Base-by-base conservation (phyloP, 2,329 filamentous ascomycete genomes). In the Dactylellina haptotyla region DNA sequence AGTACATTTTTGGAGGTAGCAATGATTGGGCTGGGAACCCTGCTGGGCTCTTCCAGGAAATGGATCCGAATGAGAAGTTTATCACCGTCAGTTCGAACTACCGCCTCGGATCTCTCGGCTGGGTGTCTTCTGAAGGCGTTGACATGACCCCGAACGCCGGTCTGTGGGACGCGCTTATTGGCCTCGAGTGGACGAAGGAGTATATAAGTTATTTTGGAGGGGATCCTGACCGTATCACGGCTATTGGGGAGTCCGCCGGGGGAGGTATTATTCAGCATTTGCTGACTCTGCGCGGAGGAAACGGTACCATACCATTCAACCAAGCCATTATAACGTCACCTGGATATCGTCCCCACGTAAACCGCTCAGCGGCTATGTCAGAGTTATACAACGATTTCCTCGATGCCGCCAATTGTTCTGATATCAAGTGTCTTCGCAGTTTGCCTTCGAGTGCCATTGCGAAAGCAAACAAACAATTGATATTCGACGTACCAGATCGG, bases 201-300 rank as follows among this genome's bases (percentile, higher is more conserved):
- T 45, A 45, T 18, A 45, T 45, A 16, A 45, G 41, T 20, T 45
- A 45, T 16, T 45, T 45, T 45, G 41, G 41, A n/a, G 41, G 41
- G 8, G 41, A 45, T 16, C 41, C 41, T 16, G 41, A 45, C 6
- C 41, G 16, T 20, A 45, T 45, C 41, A 45, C 41, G 16, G 16
- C 16, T 10, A 45, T 45, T 3, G 41, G 41, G 6, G 41, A 45
- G 18, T n/a, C 12, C 41, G 41, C 41, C 16, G 41, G 41, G 9
- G 41, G 41, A 45, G 41, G 41, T 16, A 45, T 45, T 8, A n/a
- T 45, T 20, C 41, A 45, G 16, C 41, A 45, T 45, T 16, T 45
- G 18, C 41, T 45, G 8, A 10, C 41, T 2, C 16, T 45, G 16
- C 12, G 41, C 8, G 41, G 41, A 2, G 41, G 41, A n/a, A 45